Conservation (phyloP, 2,329 filamentous ascomycete species). For the Sclerotinia nivalis region DNA sequence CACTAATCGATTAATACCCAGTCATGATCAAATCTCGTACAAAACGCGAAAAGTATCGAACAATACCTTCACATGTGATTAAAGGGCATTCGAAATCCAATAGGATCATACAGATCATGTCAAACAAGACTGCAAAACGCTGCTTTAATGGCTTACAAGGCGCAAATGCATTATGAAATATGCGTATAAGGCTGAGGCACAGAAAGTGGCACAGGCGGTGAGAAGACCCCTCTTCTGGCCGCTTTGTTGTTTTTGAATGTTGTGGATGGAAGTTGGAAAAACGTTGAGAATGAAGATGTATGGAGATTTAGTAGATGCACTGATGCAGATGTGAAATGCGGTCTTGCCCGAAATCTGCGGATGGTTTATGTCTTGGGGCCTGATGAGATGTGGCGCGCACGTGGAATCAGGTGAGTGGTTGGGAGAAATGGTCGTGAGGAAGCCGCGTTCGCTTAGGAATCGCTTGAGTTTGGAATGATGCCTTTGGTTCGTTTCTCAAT, state of each 20-base stretch:
- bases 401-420: slow-evolving; percentile 12
- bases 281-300: background rate
- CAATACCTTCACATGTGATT: too few relatives aligned
- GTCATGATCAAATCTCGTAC: background rate
- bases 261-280: background rate
- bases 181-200: background rate
- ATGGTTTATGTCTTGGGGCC: background rate
- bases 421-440: too few relatives aligned
- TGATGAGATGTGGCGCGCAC: background rate
- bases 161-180: background rate
- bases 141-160: background rate
- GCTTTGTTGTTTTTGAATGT: background rate
- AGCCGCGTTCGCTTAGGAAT: too few relatives aligned
- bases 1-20: background rate
- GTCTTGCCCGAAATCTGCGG: background rate
- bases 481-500: too few relatives aligned
- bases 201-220: background rate
- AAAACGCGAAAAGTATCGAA: background rate
- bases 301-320: background rate
- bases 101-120: background rate
- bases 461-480: too few relatives aligned
- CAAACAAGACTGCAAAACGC: background rate
- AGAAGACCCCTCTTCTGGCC: background rate
- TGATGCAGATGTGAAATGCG: background rate
- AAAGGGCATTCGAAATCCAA: background rate